phyloP scores from a whole-genome alignment of 1,284 basidiomycete genomes.

The Neolentinus lepideus region DNA sequence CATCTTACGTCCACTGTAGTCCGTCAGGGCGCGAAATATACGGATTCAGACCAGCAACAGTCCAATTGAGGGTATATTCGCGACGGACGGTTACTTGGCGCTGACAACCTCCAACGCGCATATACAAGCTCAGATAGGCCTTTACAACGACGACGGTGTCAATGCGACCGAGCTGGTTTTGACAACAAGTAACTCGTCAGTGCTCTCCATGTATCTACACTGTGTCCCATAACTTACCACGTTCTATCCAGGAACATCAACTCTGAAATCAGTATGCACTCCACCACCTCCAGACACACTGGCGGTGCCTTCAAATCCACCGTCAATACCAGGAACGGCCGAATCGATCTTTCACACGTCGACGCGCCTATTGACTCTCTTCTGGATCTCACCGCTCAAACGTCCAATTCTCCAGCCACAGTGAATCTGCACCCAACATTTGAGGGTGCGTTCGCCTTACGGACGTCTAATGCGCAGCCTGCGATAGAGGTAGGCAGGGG shows the following conservation, averaged over 20 bases:
- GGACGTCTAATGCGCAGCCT: conserved; percentile 22
- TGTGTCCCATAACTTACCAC: neutral
- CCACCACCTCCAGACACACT: neutral
- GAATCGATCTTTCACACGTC: conserved; percentile 25
- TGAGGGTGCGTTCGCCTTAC: conserved; percentile 31
- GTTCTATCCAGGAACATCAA: neutral
- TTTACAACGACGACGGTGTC: conserved; percentile 17
- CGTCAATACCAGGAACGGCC: conserved; percentile 26
- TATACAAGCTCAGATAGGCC: conserved; percentile 23
- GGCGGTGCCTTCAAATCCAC: conserved; percentile 23
- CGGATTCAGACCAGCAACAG: conserved; percentile 22
- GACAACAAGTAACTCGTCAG: conserved; percentile 29
- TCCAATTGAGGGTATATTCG: conserved; percentile 28
- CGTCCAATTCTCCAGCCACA: conserved; percentile 27
- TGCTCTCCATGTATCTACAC: conserved; percentile 1
- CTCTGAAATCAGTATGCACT: neutral
- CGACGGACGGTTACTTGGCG: conserved; percentile 21
- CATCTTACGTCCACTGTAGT: neutral
- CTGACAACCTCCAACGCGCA: conserved; percentile 28
- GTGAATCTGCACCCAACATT: conserved; percentile 32
- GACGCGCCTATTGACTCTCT: conserved; percentile 22
- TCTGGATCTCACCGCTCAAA: conserved; percentile 25
- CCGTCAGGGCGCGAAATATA: neutral
- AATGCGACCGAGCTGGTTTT: conserved; percentile 20
- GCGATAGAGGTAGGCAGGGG: conserved; percentile 2